Evolutionary conservation across 352 stramenopile genomes (phyloP).

Genomic region (Phytophthora uliginosa): DNA sequence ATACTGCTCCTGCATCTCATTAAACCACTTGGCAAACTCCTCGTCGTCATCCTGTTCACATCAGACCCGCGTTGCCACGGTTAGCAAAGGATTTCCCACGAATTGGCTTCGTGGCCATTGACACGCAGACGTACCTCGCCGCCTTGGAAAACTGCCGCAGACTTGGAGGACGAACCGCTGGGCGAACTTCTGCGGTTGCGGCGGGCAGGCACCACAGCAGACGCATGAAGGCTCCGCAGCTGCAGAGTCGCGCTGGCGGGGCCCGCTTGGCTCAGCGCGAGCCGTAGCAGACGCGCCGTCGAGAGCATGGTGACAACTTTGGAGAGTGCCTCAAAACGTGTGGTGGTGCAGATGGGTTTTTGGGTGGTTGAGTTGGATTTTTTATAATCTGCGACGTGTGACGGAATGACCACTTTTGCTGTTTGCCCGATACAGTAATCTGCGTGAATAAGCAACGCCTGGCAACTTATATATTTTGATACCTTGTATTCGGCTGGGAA

Average conservation of each 20-base stretch:
- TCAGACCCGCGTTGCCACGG: neutral
- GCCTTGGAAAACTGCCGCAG: constrained; percentile 41
- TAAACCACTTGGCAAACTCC: constrained; percentile 58
- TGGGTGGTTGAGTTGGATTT: neutral
- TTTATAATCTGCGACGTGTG: constrained; percentile 3
- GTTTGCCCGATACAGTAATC: too few species aligned
- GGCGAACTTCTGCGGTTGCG: constrained; percentile 49
- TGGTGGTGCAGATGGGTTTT: constrained; percentile 2
- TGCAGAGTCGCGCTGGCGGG: constrained; percentile 22
- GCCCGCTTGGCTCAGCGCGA: constrained; percentile 29
- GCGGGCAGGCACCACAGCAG: constrained; percentile 43
- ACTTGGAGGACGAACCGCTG: constrained; percentile 25
- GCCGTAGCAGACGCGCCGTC: constrained; percentile 30
- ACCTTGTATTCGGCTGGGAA: too few species aligned
- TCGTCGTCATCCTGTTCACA: constrained; percentile 42
- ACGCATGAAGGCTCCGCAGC: constrained; percentile 53
- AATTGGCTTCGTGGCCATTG: neutral
- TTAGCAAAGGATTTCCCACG: neutral
- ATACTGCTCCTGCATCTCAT: constrained; percentile 56
- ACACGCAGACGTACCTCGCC: constrained; percentile 35
- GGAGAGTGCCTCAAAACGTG: constrained; percentile 21
- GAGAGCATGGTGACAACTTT: constrained; percentile 22
- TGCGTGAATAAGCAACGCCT: too few species aligned
- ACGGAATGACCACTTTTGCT: neutral
- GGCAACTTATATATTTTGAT: too few species aligned